Base-by-base conservation (phyloP, 2,329 filamentous ascomycete genomes). In the Diaporthe eres region DNA sequence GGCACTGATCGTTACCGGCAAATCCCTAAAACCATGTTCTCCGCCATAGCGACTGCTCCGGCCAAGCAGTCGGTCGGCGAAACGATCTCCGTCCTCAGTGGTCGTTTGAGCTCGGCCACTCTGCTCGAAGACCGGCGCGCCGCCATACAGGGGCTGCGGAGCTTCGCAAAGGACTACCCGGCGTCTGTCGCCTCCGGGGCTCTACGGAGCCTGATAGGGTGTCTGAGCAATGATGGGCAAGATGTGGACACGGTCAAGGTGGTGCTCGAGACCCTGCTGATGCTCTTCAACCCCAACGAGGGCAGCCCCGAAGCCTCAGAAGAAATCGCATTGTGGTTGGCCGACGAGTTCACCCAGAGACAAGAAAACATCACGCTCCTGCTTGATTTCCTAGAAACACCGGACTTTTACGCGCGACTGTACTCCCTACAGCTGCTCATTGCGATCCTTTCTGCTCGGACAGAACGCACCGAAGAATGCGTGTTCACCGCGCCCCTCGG, bases 191-290 rank as follows among this genome's bases (percentile, higher is more conserved):
- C 97, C 2, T 98, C 96, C 5, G 96, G 95, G 53, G 95, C 96
- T n/a, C 87, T 99, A 65, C 91, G 96, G 77, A 95, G 94, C 74
- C 88, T 99, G 74, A 98, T 99, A 79, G 92, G 91, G 17, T 95
- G 94, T 80, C 86, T 99, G 72, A 92, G 92, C 79, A 95, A 95
- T 82, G 97, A 99, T 89, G 92, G 92, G 76, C 95, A 98, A 82
- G 97, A 99, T 89, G 94, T 98, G 75, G 97, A 99, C 84, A 99
- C 97, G 7, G 94, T 98, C 82, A 98, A 98, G 85, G 92, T 98
- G 75, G 94, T 98, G 77, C 89, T 99, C 78, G 97, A 99, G 89
- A 99, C 97, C 60, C 87, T 99, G 80, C 88, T 98, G 83, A 96
- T 97, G 92, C 92, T 99, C 55, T 98, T 98, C 84, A 92, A 85